Evolutionary conservation across 768 basidiomycete species (phyloP).

Genomic region (Mycena vitilis): DNA sequence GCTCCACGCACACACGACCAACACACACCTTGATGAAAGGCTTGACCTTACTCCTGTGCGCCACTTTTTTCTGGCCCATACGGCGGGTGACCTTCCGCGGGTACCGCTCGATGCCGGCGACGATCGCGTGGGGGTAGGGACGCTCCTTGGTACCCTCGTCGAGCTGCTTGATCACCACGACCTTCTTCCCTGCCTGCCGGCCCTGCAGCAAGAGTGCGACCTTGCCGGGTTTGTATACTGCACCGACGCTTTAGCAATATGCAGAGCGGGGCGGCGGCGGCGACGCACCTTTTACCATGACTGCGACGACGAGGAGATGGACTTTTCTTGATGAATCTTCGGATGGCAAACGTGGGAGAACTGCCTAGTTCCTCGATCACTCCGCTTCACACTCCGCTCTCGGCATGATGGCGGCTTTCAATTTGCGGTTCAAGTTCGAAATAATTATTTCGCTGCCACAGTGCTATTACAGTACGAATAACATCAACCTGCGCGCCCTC

Average conservation of each 20-base stretch:
- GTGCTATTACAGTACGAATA: too few relatives aligned
- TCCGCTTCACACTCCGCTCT: constrained; percentile 11
- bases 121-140: constrained; percentile 97
- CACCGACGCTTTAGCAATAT: background rate
- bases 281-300: constrained; percentile 68
- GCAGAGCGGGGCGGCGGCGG: background rate
- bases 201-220: constrained; percentile 98
- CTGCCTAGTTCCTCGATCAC: constrained; percentile 4
- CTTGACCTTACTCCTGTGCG: constrained; percentile 95
- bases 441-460: too few relatives aligned
- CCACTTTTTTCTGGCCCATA: constrained; percentile 97
- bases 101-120: constrained; percentile 98
- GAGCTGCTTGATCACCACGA: constrained; percentile 97
- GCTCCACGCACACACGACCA: background rate
- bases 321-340: constrained; percentile 24
- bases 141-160: constrained; percentile 98
- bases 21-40: constrained; percentile 96
- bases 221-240: constrained; percentile 97
- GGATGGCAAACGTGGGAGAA: background rate
- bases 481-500: too few relatives aligned
- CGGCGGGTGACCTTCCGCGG: constrained; percentile 97
- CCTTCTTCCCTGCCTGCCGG: constrained; percentile 99
- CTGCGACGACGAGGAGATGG: constrained; percentile 48
- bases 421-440: too few relatives aligned
- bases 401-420: background rate